Evolutionary conservation across 257 asterid genomes (phyloP), one percentile per base, ranked within the genome.

Genomic region (Fraxinus cuspidata): DNA sequence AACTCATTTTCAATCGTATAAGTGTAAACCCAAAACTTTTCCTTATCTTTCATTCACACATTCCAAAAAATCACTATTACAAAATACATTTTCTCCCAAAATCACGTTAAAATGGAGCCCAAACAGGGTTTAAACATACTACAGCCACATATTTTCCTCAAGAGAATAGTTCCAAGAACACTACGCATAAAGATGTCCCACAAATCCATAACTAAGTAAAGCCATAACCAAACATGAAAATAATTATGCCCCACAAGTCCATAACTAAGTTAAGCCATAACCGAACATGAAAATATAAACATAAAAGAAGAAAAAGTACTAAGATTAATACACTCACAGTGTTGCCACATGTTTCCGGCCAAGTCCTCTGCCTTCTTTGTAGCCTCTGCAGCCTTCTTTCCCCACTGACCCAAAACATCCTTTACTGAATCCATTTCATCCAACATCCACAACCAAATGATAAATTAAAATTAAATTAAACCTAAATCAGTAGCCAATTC

Each of bases 331-430:
- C 53, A 85, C 96, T 89, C 78, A 92, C 99, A 85, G 83, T 95
- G 96, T 78, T 95, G 99, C 99, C 97, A 95, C 89, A 93, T 84
- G 81, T 95, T 88, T 64, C 94, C 99, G 64, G 98, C 98, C 80
- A 91, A 76, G 83, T 87, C 97, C 74, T 90, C 93, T 5, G 98
- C 96, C 85, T 85, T 91, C 85, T 85, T 92, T 4, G 96, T 84
- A 23, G 97, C 98, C 74, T 93, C 99, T 37, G 87, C 91, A 34
- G 96, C 96, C 85, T 83, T 91, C 93, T 84, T 93, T 40, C 97
- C 96, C 96, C 90, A 93, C 69, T 84, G 86, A 29, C 96, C 96
- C 74, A 95, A 38, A 35, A 76, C 92, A 75, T 87, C 96, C 92
- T 88, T 95, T 29, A 93, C 92, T 84, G 84, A 87, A 35, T 84